phyloP scores from a whole-genome alignment of 2,329 filamentous ascomycete genomes.

The Diplodia intermedia region DNA sequence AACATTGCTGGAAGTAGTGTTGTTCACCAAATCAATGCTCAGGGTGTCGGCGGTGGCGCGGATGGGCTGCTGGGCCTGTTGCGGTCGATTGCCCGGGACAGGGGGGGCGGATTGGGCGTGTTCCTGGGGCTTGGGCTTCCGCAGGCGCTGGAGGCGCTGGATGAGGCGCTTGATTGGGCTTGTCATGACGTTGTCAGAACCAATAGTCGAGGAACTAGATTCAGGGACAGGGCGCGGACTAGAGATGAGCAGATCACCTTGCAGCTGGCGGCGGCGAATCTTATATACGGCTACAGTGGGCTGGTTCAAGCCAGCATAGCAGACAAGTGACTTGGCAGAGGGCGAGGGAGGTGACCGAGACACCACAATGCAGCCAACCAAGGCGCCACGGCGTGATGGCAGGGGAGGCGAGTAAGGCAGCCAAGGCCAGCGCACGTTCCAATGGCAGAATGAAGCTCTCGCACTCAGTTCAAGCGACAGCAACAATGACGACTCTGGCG shows the following conservation, averaged over 20 bases:
- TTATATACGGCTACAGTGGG: conserved; percentile 5
- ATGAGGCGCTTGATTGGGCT: conserved; percentile 19
- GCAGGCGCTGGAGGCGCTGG: conserved; percentile 25
- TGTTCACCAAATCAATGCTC: conserved; percentile 69
- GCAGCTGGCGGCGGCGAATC: not conserved
- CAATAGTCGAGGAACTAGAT: not conserved
- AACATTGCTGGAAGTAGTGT: conserved; percentile 64
- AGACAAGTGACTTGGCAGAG: conserved; percentile 7
- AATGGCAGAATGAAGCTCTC: conserved; percentile 4
- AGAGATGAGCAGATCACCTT: not conserved
- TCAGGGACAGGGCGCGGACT: not conserved
- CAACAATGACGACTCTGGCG: conserved; percentile 15
- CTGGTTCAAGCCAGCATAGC: conserved; percentile 18
- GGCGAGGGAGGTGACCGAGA: conserved; percentile 10
- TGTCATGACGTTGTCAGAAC: conserved; percentile 4
- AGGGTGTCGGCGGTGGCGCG: conserved; percentile 51
- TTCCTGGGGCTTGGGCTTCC: conserved; percentile 13
- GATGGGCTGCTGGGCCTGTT: conserved; percentile 10
- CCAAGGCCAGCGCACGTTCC: conserved; percentile 14
- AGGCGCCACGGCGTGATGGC: conserved; percentile 4
- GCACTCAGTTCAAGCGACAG: not conserved
- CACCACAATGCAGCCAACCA: not conserved
- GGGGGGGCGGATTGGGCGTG: conserved; percentile 3
- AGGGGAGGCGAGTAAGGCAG: not conserved
- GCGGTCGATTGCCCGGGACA: not conserved